Conservation (phyloP, 2,329 filamentous ascomycete species). For the Orbilia brochopaga region DNA sequence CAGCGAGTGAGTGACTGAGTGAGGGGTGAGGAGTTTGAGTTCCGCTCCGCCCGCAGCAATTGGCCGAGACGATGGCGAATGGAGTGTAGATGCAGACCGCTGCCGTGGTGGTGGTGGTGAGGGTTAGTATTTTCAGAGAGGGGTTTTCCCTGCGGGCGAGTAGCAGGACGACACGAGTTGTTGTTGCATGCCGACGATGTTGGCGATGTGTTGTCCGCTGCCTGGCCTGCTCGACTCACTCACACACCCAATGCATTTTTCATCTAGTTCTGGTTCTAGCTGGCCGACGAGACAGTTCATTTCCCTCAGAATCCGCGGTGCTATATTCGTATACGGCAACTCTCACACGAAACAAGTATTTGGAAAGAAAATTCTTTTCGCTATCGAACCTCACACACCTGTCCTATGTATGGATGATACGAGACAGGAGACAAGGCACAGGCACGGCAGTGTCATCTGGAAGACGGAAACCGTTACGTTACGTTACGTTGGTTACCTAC, state of each 20-base stretch:
- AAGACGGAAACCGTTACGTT: conserved; percentile 28
- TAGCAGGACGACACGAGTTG: conserved; percentile 51
- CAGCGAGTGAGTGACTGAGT: conserved; percentile 17
- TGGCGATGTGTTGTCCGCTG: conserved; percentile 16
- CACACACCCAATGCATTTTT: too few relatives aligned
- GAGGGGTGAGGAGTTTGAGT: conserved; percentile 42
- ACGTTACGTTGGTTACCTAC: not conserved
- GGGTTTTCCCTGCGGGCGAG: conserved; percentile 38
- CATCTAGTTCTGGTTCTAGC: not conserved
- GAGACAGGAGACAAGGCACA: conserved; percentile 9
- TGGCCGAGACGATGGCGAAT: not conserved
- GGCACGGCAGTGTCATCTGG: not conserved
- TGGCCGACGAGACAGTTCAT: too few relatives aligned
- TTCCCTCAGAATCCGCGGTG: too few relatives aligned
- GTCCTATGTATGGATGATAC: conserved; percentile 23
- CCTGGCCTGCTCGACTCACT: not conserved
- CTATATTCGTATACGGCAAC: too few relatives aligned
- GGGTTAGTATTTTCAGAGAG: too few relatives aligned
- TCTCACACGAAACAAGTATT: not conserved
- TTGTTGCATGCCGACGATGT: conserved; percentile 21
- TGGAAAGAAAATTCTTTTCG: conserved; percentile 11
- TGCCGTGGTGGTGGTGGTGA: conserved; percentile 16
- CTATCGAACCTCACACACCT: conserved; percentile 7
- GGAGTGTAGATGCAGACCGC: not conserved
- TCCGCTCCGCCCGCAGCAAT: conserved; percentile 44